Percentiles rank a stretch among this genome's conserved stretches.
Evolutionary conservation across 805 yeast genomes (phyloP).

Genomic region (Starmera caribaea): DNA sequence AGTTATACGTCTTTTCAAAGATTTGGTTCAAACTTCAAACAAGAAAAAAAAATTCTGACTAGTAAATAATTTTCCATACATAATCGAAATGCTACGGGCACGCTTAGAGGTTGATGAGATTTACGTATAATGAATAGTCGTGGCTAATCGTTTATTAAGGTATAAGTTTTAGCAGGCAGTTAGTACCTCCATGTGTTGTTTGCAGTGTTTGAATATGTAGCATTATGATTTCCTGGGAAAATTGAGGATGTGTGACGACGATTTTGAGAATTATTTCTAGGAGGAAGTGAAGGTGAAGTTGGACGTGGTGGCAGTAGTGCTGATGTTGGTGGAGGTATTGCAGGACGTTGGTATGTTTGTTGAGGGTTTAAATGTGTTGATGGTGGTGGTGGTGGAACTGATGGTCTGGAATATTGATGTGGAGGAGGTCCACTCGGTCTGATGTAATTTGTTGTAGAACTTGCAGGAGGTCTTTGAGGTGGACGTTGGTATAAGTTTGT

Average conservation of each 20-base stretch:
- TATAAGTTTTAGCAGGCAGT: neutral
- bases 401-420: neutral
- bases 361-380: neutral
- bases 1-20: neutral
- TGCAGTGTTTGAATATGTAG: slow-evolving; percentile 3
- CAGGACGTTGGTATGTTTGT: slow-evolving; percentile 1
- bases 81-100: no score
- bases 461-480: slow-evolving; percentile 6
- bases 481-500: slow-evolving; percentile 3
- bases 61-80: no score
- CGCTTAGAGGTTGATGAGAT: no score
- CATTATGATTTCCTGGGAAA: slow-evolving; percentile 5
- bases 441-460: neutral
- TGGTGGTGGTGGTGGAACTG: slow-evolving; percentile 1
- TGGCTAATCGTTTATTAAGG: neutral
- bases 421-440: neutral
- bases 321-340: neutral
- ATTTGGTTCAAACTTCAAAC: no score
- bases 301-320: neutral
- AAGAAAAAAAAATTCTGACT: no score
- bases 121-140: no score
- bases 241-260: neutral
- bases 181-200: neutral
- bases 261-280: neutral
- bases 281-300: neutral